A percentile compares a stretch with the other conserved stretches of the same genome.
Evolutionary conservation across 177 flowering plant species (phyloP).

Genomic region (Vitis hybrid): DNA sequence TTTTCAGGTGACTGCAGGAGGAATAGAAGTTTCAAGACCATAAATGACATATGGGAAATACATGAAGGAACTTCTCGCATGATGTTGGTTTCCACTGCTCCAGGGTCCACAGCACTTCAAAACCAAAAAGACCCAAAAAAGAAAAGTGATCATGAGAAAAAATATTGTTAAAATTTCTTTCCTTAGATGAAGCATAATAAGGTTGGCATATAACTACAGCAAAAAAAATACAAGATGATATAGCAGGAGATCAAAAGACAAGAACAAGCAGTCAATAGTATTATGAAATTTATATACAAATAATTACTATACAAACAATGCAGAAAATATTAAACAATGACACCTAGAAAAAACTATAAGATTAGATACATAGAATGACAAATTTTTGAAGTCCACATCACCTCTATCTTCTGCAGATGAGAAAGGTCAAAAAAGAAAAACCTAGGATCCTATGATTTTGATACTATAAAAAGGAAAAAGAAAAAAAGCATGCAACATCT

Average conservation of each 20-base stretch:
- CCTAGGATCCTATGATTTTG: no score
- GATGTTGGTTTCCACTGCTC: slow-evolving; percentile 73
- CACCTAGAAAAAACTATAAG: no score
- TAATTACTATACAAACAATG: no score
- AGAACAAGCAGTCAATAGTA: not conserved
- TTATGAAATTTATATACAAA: not conserved
- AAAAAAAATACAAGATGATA: not conserved
- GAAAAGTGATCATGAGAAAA: not conserved
- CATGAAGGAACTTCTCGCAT: slow-evolving; percentile 78
- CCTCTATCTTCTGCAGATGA: no score
- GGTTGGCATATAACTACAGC: not conserved
- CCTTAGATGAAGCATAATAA: not conserved
- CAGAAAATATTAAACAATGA: no score
- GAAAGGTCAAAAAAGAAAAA: no score
- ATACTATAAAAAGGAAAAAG: no score
- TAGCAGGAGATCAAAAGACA: not conserved
- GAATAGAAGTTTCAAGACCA: slow-evolving; percentile 48
- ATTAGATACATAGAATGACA: no score
- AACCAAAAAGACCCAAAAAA: slow-evolving; percentile 5
- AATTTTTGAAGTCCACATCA: no score
- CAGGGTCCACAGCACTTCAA: slow-evolving; percentile 89
- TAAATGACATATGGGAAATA: slow-evolving; percentile 48
- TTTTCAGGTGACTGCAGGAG: slow-evolving; percentile 66
- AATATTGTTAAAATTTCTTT: not conserved
- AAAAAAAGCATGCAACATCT: no score